Evolutionary conservation across 2,329 filamentous ascomycete species (phyloP).

Genomic region (Calonectria naviculata): DNA sequence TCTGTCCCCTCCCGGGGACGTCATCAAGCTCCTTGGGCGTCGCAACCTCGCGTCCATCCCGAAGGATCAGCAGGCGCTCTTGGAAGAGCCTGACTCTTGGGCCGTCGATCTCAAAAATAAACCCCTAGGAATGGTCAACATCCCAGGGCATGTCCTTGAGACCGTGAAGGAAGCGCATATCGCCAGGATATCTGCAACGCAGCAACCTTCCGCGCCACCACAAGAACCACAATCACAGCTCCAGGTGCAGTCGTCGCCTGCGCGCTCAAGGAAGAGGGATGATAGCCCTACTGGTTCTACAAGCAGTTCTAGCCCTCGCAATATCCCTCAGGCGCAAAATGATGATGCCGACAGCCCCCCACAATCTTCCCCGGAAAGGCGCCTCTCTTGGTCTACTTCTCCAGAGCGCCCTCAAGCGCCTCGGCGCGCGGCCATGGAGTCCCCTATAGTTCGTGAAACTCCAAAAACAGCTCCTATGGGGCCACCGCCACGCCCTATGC

Average conservation of each 20-base stretch:
- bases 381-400: constrained; percentile 17
- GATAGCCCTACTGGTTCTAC: neutral
- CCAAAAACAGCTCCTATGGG: constrained; percentile 29
- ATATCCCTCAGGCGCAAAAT: neutral
- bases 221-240: neutral
- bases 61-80: constrained; percentile 50
- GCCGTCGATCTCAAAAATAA: constrained; percentile 38
- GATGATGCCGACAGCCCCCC: neutral
- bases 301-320: neutral
- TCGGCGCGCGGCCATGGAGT: constrained; percentile 20
- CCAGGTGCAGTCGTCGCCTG: constrained; percentile 20
- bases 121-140: constrained; percentile 40
- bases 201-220: neutral
- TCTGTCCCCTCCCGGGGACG: constrained; percentile 34
- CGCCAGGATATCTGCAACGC: neutral
- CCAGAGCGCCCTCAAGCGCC: constrained; percentile 20
- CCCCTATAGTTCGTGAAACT: constrained; percentile 39
- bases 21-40: constrained; percentile 39
- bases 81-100: constrained; percentile 52
- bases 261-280: neutral
- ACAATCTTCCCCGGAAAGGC: constrained; percentile 3
- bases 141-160: constrained; percentile 51
- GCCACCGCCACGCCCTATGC: constrained; percentile 23
- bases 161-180: constrained; percentile 40
- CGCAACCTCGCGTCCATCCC: constrained; percentile 47